Evolutionary conservation across 805 yeast species (phyloP).

Genomic region (Candida verbasci): DNA sequence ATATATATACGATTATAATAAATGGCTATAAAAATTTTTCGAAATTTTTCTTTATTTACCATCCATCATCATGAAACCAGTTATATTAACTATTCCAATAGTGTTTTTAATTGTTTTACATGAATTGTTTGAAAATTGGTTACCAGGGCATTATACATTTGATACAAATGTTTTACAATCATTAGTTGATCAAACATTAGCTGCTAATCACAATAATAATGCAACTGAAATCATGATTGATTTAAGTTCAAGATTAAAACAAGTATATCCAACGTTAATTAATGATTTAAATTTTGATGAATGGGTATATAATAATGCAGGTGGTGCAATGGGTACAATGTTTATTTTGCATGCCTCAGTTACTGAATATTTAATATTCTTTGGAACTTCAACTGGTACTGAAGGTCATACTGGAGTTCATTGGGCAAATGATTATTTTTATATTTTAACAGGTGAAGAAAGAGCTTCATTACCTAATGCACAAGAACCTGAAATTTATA

Average conservation of each 20-base stretch:
- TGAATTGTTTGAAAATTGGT: slow-evolving; percentile 46
- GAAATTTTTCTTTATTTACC: too few relatives aligned
- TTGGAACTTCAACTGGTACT: slow-evolving; percentile 90
- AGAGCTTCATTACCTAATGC: slow-evolving; percentile 64
- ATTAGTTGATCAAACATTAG: slow-evolving; percentile 52
- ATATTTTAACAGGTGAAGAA: slow-evolving; percentile 78
- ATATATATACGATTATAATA: too few relatives aligned
- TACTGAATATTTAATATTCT: slow-evolving; percentile 85
- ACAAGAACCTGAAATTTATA: slow-evolving; percentile 59
- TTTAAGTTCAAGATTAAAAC: slow-evolving; percentile 53
- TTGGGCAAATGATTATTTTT: slow-evolving; percentile 95
- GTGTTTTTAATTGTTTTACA: slow-evolving; percentile 23
- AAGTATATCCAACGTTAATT: slow-evolving; percentile 63
- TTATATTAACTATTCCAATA: slow-evolving; percentile 12
- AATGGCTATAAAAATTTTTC: too few relatives aligned
- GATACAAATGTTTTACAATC: slow-evolving; percentile 59
- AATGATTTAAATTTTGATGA: slow-evolving; percentile 70
- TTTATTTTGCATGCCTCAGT: slow-evolving; percentile 90
- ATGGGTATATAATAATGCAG: slow-evolving; percentile 97
- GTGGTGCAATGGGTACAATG: slow-evolving; percentile 98
- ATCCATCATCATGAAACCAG: not conserved
- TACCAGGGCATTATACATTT: slow-evolving; percentile 68
- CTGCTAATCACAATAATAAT: slow-evolving; percentile 50
- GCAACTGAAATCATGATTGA: slow-evolving; percentile 61
- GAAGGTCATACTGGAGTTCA: slow-evolving; percentile 96